A percentile compares a stretch with the other conserved stretches of the same genome.
Conservation (phyloP, 495 filamentous ascomycete species). For the Penicillium mononematosum region DNA sequence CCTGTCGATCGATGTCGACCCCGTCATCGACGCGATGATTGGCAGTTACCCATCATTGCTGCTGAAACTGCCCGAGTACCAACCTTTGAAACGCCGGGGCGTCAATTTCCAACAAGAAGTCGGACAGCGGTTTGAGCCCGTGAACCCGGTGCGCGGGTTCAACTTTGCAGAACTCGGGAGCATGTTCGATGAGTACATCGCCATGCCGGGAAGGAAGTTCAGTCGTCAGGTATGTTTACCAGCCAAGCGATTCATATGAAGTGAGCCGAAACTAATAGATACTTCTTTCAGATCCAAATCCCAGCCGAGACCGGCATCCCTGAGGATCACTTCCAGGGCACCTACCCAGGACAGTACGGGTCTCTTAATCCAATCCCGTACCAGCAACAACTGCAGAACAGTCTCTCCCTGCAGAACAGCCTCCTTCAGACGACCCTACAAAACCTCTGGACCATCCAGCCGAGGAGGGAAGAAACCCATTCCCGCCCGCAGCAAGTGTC, state of each 20-base stretch:
- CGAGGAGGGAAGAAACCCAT: neutral
- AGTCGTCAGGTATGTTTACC: constrained; percentile 27
- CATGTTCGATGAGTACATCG: constrained; percentile 44
- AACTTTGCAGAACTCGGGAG: constrained; percentile 43
- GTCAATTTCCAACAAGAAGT: constrained; percentile 38
- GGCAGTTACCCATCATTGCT: constrained; percentile 37
- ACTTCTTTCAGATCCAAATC: constrained; percentile 17
- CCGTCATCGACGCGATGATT: constrained; percentile 36
- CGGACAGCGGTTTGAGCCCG: constrained; percentile 42
- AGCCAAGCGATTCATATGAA: neutral
- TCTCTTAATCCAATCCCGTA: constrained; percentile 8
- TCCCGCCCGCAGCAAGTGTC: neutral
- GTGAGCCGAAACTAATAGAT: constrained; percentile 5
- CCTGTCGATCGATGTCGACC: constrained; percentile 41
- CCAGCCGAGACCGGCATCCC: constrained; percentile 9
- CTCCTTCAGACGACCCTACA: constrained; percentile 10
- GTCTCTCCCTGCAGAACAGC: constrained; percentile 11
- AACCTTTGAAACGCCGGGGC: constrained; percentile 25
- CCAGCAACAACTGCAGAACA: constrained; percentile 11
- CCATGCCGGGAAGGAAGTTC: constrained; percentile 41
- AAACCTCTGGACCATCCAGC: neutral
- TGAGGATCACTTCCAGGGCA: constrained; percentile 4
- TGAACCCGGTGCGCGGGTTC: constrained; percentile 30
- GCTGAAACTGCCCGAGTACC: constrained; percentile 30
- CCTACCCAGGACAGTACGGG: constrained; percentile 18